Conservation (phyloP, 345 rosid genomes). For the Noccaea caerulescens region DNA sequence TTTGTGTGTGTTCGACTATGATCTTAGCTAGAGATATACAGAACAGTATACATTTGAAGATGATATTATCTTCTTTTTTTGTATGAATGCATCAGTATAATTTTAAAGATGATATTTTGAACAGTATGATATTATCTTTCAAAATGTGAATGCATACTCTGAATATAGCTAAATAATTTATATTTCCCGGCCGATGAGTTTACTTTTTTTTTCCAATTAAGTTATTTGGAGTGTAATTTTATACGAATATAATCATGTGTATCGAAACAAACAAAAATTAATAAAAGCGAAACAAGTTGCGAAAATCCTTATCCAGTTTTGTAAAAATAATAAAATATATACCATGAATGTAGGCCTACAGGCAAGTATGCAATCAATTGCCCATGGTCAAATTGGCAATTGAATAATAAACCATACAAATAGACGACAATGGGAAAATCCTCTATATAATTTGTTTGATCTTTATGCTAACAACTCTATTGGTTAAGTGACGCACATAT, state of each 20-base stretch:
- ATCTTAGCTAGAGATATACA: not conserved
- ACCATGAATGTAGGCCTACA: not conserved
- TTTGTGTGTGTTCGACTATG: not conserved
- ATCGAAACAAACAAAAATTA: not conserved
- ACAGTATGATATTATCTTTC: too few relatives aligned
- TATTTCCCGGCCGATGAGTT: not conserved
- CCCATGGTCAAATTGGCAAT: conserved; percentile 15
- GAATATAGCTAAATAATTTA: not conserved
- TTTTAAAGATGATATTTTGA: not conserved
- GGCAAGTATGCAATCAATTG: conserved; percentile 9
- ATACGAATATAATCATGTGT: not conserved
- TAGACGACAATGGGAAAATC: not conserved
- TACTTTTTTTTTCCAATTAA: not conserved
- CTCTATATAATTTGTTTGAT: conserved; percentile 23
- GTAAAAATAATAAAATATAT: not conserved
- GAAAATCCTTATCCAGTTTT: conserved; percentile 16
- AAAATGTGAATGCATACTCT: not conserved
- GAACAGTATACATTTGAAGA: not conserved
- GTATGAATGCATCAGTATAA: not conserved
- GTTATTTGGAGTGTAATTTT: not conserved
- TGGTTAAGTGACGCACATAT: conserved; percentile 32
- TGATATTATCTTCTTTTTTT: not conserved
- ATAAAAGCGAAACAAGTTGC: conserved; percentile 22
- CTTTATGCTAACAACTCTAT: conserved; percentile 15
- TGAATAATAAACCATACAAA: not conserved